Percentiles rank a stretch among this genome's conserved stretches.
These are phyloP conservation scores for Cryphonectria naterciae DNA, from an alignment of 2,329 filamentous ascomycete species.

Conservation along the genomic window DNA sequence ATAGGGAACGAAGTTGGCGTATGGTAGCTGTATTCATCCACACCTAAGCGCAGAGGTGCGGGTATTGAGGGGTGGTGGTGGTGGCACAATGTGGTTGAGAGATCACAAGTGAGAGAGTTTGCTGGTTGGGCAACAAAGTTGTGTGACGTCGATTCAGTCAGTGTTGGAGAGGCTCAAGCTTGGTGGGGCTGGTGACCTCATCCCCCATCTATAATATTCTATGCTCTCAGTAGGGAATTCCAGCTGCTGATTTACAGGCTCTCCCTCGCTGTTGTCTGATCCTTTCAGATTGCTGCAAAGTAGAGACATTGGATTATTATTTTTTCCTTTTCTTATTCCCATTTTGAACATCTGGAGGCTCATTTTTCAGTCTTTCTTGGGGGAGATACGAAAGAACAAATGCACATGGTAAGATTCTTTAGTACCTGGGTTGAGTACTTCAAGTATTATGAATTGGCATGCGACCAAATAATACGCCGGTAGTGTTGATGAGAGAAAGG, in stretches of 20 bases:
- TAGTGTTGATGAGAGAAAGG: neutral
- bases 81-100: neutral
- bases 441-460: neutral
- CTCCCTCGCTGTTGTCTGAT: too few species aligned
- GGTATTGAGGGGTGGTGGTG: neutral
- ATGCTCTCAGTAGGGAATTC: too few species aligned
- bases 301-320: too few species aligned
- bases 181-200: slow-evolving; percentile 17
- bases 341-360: neutral
- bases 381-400: too few species aligned
- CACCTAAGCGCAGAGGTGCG: neutral
- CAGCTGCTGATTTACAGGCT: too few species aligned
- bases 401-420: too few species aligned
- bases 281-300: too few species aligned
- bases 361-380: too few species aligned
- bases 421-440: too few species aligned
- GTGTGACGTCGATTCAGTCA: slow-evolving; percentile 1
- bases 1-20: neutral
- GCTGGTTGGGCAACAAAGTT: neutral
- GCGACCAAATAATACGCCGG: neutral
- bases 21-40: neutral
- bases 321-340: neutral
- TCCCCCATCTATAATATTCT: neutral
- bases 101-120: neutral
- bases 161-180: slow-evolving; percentile 8